phyloP scores from a whole-genome alignment of 1,139 yeast species.

The Suhomyces bribrorum region DNA sequence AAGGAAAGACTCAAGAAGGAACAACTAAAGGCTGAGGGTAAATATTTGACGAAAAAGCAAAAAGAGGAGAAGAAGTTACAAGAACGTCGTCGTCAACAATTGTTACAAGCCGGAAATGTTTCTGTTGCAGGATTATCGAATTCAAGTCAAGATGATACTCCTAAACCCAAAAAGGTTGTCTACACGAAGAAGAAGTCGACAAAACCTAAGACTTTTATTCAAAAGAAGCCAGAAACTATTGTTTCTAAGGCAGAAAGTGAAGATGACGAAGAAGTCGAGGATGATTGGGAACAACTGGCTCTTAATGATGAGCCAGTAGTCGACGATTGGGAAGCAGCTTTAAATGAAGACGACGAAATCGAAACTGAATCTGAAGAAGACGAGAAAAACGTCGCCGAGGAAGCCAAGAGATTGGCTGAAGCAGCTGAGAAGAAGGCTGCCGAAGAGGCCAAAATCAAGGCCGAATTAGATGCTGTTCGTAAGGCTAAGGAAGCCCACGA shows the following conservation, averaged over 20 bases:
- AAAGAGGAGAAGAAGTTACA: constrained; percentile 85
- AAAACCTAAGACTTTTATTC: constrained; percentile 39
- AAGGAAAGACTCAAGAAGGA: constrained; percentile 79
- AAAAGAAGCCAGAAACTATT: constrained; percentile 19
- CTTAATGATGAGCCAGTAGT: constrained; percentile 49
- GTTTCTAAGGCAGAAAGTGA: constrained; percentile 19
- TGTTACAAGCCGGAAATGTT: constrained; percentile 73
- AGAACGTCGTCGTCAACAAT: constrained; percentile 87
- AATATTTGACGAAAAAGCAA: constrained; percentile 85
- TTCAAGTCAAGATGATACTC: constrained; percentile 30
- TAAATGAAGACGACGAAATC: constrained; percentile 28
- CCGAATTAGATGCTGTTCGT: constrained; percentile 20
- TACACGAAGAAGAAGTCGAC: constrained; percentile 72
- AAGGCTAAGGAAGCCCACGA: constrained; percentile 21
- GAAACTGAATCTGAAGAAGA: constrained; percentile 17
- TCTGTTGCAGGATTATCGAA: constrained; percentile 69
- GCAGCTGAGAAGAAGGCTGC: constrained; percentile 12
- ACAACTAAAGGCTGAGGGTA: constrained; percentile 91
- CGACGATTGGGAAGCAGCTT: constrained; percentile 49
- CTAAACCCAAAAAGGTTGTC: constrained; percentile 70
- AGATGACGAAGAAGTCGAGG: constrained; percentile 33
- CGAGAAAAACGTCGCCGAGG: constrained; percentile 25
- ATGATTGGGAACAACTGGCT: constrained; percentile 61
- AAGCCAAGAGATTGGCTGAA: constrained; percentile 21
- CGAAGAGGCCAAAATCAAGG: constrained; percentile 19